Evolutionary conservation across 805 yeast species (phyloP), one percentile per base, ranked within the genome.

Genomic region (Groenewaldozyma salmanticensis): DNA sequence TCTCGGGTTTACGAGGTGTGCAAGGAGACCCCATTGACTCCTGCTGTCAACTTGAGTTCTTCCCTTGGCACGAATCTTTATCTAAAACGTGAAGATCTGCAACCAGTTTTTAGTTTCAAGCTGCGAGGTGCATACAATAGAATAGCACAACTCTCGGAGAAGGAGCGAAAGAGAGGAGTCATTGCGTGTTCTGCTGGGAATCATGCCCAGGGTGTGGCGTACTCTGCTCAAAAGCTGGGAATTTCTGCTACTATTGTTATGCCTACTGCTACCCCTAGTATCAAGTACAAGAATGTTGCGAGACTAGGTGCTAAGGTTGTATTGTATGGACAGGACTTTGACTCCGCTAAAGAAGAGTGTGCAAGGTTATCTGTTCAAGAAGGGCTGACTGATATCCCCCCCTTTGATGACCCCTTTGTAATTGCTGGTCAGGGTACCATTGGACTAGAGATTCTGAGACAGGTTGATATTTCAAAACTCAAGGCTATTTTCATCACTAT

Each of bases 391-490:
- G 81, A 86, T 53, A 83, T 92, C 35, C 98, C 98, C n/a, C 99
- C 99, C 1, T 92, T 92, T 59, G 95, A 92, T 57, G 96, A 92
- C 57, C 99, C 99, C 1, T 85, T 80, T 52, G 96, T 92, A 49
- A 86, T 92, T 63, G 98, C 99, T 5, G 99, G 99, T 19, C 99
- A 92, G 63, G 99, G 97, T 45, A 92, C 99, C 20, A 80, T 90
- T 47, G 98, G 95, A 2, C 74, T 88, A 75, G 99, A 92, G 63
- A 66, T 92, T 20, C 66, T 92, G 42, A 77, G 96, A 60, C 99
- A 92, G 65, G 72, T 87, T 27, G 78, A 85, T 49, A 68, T 80
- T 38, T 77, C 79, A 42, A 78, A 80, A 46, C 70, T 90, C 50
- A 75, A 74, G 52, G 97, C 97, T 2, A 81, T 92, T 1, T 92